These are phyloP conservation scores for Balakata baccata DNA, from an alignment of 345 rosid species.

Conservation along the genomic window DNA sequence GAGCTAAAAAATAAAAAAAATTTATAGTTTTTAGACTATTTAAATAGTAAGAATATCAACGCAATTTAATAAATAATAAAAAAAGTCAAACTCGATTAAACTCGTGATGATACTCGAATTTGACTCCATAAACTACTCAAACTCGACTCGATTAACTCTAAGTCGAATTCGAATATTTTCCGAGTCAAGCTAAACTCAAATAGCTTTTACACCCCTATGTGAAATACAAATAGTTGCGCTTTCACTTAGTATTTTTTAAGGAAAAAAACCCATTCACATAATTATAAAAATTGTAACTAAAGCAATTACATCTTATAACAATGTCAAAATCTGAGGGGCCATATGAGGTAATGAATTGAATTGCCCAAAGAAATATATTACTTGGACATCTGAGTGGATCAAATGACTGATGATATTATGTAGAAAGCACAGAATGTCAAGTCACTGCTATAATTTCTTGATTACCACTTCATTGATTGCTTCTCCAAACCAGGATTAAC, in stretches of 20 bases:
- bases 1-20: too few species aligned
- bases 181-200: too few species aligned
- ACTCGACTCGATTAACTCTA: too few species aligned
- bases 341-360: neutral
- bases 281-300: constrained; percentile 3
- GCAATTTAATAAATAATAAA: too few species aligned
- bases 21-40: too few species aligned
- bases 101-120: too few species aligned
- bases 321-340: neutral
- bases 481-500: constrained; percentile 11
- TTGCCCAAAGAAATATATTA: constrained; percentile 5
- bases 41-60: too few species aligned
- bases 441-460: constrained; percentile 7
- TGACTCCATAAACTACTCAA: too few species aligned
- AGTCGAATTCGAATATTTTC: too few species aligned
- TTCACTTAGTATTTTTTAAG: constrained; percentile 12
- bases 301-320: constrained; percentile 19
- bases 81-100: too few species aligned
- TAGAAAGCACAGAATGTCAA: neutral
- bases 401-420: neutral
- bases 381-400: constrained; percentile 12
- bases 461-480: constrained; percentile 4
- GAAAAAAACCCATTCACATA: constrained; percentile 5
- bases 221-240: constrained; percentile 23
- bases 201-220: too few species aligned